A percentile compares a stretch with the other conserved stretches of the same genome.
Conservation (phyloP, 768 basidiomycete species). For the Serendipita vermifera region DNA sequence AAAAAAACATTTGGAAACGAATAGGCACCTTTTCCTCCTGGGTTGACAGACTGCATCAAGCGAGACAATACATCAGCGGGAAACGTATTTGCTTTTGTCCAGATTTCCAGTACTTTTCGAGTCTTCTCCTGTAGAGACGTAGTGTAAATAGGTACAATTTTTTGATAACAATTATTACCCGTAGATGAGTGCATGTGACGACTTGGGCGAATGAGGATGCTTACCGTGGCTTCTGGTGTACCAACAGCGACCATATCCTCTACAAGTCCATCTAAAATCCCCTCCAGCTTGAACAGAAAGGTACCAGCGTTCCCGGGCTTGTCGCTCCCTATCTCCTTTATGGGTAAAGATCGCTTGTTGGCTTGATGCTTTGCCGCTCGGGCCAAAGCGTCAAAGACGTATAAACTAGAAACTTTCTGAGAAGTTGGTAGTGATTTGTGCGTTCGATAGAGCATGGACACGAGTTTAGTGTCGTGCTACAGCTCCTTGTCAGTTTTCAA, state of each 20-base stretch:
- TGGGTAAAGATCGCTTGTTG: constrained; percentile 46
- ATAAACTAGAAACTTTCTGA: constrained; percentile 76
- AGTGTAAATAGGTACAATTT: constrained; percentile 1
- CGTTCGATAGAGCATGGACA: constrained; percentile 76
- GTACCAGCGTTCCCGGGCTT: constrained; percentile 60
- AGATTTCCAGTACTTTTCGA: constrained; percentile 95
- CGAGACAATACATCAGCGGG: constrained; percentile 59
- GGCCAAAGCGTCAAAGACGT: constrained; percentile 85
- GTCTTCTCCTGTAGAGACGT: constrained; percentile 72
- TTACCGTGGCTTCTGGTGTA: constrained; percentile 71
- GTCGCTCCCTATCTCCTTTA: constrained; percentile 38
- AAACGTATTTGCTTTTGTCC: constrained; percentile 86
- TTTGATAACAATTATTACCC: constrained; percentile 5
- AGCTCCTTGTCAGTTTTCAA: neutral
- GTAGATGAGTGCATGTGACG: neutral
- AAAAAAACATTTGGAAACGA: constrained; percentile 15
- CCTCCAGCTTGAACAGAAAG: constrained; percentile 82
- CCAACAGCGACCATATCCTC: constrained; percentile 63
- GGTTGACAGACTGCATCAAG: constrained; percentile 53
- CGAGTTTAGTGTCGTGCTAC: constrained; percentile 75
- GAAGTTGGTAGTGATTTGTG: constrained; percentile 62
- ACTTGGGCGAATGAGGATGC: constrained; percentile 26
- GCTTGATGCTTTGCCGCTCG: constrained; percentile 62
- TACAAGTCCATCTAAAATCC: constrained; percentile 78
- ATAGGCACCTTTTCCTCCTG: constrained; percentile 81